Conservation (phyloP, 2,329 filamentous ascomycete species). For the Phaeophleospora eucalypticola region DNA sequence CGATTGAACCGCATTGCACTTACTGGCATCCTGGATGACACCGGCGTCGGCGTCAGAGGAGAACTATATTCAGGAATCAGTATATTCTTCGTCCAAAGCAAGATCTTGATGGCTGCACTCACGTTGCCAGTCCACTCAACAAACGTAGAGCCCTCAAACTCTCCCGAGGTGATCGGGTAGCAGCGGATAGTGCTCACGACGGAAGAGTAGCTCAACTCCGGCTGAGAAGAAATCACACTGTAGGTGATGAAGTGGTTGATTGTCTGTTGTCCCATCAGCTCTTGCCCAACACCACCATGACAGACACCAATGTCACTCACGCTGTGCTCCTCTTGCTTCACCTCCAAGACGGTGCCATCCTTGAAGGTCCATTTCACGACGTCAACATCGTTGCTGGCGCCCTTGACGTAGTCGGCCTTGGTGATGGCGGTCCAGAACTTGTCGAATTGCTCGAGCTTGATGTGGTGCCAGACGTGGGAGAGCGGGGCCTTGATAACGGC, state of each 20-base stretch:
- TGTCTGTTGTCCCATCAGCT: constrained; percentile 40
- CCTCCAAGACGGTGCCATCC: constrained; percentile 63
- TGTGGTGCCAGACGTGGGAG: constrained; percentile 66
- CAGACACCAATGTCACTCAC: no score
- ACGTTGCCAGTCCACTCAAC: constrained; percentile 54
- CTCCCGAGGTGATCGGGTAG: constrained; percentile 63
- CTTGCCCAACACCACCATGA: neutral
- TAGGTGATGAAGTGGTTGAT: constrained; percentile 75
- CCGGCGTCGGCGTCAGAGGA: constrained; percentile 66
- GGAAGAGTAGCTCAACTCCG: constrained; percentile 61
- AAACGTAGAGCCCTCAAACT: constrained; percentile 61
- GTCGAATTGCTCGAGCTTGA: constrained; percentile 68
- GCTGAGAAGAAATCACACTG: constrained; percentile 63
- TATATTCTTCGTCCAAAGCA: neutral
- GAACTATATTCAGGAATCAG: constrained; percentile 49
- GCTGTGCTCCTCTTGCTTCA: constrained; percentile 73
- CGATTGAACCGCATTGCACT: no score
- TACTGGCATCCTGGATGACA: constrained; percentile 70
- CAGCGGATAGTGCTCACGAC: constrained; percentile 64
- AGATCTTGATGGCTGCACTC: neutral
- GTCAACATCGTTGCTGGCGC: constrained; percentile 51
- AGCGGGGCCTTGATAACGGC: constrained; percentile 65
- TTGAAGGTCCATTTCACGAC: constrained; percentile 68
- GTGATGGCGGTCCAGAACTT: constrained; percentile 63
- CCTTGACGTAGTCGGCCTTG: constrained; percentile 61